Conservation (phyloP, 1,284 basidiomycete genomes). For the Spongiforma sp. region DNA sequence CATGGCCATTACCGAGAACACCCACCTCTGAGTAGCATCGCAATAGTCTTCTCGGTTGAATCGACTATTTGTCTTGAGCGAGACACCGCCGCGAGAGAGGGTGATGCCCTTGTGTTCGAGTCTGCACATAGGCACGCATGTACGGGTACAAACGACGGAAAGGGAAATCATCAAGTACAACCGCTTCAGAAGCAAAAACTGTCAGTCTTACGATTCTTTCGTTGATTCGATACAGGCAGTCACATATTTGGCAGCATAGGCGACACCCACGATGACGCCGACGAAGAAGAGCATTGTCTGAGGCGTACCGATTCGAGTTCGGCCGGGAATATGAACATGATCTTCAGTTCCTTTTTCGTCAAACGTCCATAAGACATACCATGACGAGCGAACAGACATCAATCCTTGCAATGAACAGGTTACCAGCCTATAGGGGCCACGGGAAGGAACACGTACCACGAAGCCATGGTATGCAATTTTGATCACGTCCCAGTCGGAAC, state of each 20-base stretch:
- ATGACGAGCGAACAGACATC: constrained; percentile 46
- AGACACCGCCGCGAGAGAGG: constrained; percentile 60
- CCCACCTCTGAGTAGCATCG: constrained; percentile 73
- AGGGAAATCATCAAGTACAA: too few relatives aligned
- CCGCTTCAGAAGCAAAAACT: background rate
- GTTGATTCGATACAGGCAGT: constrained; percentile 47
- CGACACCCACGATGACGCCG: constrained; percentile 46
- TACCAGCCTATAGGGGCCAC: background rate
- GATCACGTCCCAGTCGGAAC: too few relatives aligned
- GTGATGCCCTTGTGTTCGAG: constrained; percentile 60
- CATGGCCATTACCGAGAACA: constrained; percentile 11
- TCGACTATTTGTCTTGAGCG: constrained; percentile 63
- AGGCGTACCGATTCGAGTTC: background rate
- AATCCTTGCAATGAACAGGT: constrained; percentile 38
- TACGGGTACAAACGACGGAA: background rate
- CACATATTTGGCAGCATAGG: constrained; percentile 42
- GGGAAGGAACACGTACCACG: constrained; percentile 20
- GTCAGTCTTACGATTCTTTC: constrained; percentile 50
- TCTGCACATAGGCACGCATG: constrained; percentile 37
- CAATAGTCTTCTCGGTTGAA: constrained; percentile 67
- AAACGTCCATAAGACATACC: constrained; percentile 36
- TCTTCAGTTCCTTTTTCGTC: too few relatives aligned
- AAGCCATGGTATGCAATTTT: constrained; percentile 23
- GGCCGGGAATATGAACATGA: background rate
- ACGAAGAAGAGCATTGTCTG: constrained; percentile 53